Percentiles rank a stretch among this genome's conserved stretches.
Conservation (phyloP, 2,329 filamentous ascomycete genomes). For the Polytolypa hystricis region DNA sequence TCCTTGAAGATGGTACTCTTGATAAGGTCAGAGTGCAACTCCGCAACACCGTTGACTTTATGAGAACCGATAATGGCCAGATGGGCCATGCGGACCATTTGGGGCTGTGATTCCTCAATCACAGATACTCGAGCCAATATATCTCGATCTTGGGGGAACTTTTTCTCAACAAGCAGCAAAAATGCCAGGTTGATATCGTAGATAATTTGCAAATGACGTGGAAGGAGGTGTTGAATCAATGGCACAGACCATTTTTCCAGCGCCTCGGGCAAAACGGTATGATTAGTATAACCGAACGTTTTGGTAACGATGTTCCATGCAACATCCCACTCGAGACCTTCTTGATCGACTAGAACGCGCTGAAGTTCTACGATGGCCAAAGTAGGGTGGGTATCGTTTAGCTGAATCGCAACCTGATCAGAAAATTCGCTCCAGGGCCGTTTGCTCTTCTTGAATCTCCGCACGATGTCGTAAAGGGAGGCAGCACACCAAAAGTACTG, state of each 20-base stretch:
- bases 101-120: constrained; percentile 90
- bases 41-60: constrained; percentile 97
- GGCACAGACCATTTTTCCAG: constrained; percentile 98
- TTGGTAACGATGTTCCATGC: constrained; percentile 73
- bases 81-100: constrained; percentile 97
- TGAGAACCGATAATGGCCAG: constrained; percentile 93
- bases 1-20: constrained; percentile 99
- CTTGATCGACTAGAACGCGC: constrained; percentile 78
- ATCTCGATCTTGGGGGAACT: constrained; percentile 80
- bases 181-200: constrained; percentile 97
- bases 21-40: constrained; percentile 94
- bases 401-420: constrained; percentile 90
- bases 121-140: constrained; percentile 83
- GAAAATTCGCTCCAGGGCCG: constrained; percentile 84
- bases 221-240: constrained; percentile 81
- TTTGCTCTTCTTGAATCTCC: constrained; percentile 95
- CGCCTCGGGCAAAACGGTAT: constrained; percentile 93
- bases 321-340: constrained; percentile 85
- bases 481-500: constrained; percentile 99
- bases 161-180: constrained; percentile 79
- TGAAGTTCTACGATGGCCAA: constrained; percentile 92
- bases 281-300: constrained; percentile 94
- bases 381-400: constrained; percentile 96
- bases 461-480: constrained; percentile 89
- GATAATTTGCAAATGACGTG: constrained; percentile 91